A percentile compares a stretch with the other conserved stretches of the same genome.
These are phyloP conservation scores for Isoetes taiwanensis DNA, from an alignment of 75 land plant species.

Conservation along the genomic window DNA sequence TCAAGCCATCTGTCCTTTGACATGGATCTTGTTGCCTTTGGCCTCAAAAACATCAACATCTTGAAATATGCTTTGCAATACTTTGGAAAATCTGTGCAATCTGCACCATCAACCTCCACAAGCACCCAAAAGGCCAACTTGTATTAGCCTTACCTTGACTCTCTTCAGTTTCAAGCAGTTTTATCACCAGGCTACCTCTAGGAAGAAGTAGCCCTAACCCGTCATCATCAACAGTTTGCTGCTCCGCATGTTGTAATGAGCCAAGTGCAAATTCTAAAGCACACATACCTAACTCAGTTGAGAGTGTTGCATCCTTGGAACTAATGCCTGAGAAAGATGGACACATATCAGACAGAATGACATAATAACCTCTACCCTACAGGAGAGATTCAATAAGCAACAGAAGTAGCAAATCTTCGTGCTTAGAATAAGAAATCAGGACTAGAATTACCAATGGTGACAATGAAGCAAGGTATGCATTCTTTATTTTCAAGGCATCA, in stretches of 20 bases:
- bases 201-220: conserved; percentile 36
- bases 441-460: conserved; percentile 72
- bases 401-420: no score
- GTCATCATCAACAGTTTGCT: no score
- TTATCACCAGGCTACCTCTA: conserved; percentile 68
- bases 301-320: conserved; percentile 65
- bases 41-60: no score
- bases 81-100: no score
- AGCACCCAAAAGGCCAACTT: no score
- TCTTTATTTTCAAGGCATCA: conserved; percentile 48
- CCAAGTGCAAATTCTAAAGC: conserved; percentile 78
- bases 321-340: conserved; percentile 73
- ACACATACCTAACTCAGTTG: conserved; percentile 60
- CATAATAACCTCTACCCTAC: conserved; percentile 74
- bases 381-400: no score
- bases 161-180: conserved; percentile 82
- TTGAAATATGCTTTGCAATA: no score
- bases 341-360: conserved; percentile 91
- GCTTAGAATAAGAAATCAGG: no score
- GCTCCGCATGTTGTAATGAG: no score
- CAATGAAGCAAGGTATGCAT: conserved; percentile 21
- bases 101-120: no score
- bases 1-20: no score
- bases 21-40: no score
- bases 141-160: conserved; percentile 57